These are phyloP conservation scores for Citrus cavaleriei DNA, from an alignment of 345 rosid genomes.

Conservation along the genomic window DNA sequence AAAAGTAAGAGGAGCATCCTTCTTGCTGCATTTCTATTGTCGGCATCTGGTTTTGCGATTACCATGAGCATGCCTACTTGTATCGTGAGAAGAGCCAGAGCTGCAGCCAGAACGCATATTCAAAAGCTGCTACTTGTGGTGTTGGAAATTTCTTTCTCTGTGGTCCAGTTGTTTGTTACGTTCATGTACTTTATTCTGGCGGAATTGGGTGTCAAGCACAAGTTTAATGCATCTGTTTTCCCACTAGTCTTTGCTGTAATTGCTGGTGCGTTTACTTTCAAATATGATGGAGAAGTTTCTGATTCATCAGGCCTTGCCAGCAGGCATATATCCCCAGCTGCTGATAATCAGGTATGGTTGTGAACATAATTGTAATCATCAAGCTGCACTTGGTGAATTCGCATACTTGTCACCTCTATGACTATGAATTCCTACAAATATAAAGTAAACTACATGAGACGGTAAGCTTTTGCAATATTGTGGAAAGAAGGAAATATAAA, in stretches of 20 bases:
- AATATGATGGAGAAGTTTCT: not conserved
- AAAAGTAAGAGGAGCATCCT: not conserved
- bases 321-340: not conserved
- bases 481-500: too few species aligned
- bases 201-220: not conserved
- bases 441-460: not conserved
- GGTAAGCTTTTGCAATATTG: too few species aligned
- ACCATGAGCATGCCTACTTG: not conserved
- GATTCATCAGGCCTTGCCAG: not conserved
- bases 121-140: not conserved
- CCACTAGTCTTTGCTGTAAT: not conserved
- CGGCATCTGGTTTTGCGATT: not conserved
- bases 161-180: not conserved
- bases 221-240: not conserved
- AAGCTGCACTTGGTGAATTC: not conserved
- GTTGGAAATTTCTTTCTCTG: not conserved
- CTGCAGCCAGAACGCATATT: not conserved
- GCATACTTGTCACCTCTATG: not conserved
- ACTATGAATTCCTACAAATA: too few species aligned
- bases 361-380: not conserved
- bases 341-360: not conserved
- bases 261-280: not conserved
- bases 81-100: not conserved
- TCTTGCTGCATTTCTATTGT: not conserved
- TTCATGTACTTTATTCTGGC: not conserved